Conservation (phyloP, 139 green algal species). For the Desmodesmus armatus region DNA sequence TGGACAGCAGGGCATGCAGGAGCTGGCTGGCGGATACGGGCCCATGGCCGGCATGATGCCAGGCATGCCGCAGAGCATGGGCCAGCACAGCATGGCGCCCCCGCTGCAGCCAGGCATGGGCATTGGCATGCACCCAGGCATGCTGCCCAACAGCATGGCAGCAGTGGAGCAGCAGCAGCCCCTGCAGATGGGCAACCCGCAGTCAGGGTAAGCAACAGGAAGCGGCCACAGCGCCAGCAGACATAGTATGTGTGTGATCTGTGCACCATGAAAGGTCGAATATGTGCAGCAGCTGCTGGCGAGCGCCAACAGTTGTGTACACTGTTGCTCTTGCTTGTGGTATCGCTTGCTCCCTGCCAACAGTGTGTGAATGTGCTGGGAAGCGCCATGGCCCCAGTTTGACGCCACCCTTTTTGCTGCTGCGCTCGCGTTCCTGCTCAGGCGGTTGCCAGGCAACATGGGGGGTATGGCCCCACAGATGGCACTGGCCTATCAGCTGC, state of each 20-base stretch:
- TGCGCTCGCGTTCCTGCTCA: background rate
- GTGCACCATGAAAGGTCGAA: no score
- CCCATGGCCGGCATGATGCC: background rate
- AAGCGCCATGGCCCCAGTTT: no score
- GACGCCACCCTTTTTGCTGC: no score
- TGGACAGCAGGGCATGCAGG: background rate
- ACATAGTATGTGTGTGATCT: no score
- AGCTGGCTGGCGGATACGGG: background rate
- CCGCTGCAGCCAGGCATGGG: background rate
- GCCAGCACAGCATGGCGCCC: constrained; percentile 33
- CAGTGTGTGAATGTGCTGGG: background rate
- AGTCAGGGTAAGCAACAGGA: constrained; percentile 38
- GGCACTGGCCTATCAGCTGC: constrained; percentile 45
- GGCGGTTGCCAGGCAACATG: constrained; percentile 24
- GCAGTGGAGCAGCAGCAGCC: constrained; percentile 14
- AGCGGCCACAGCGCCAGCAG: no score
- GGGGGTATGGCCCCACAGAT: constrained; percentile 39
- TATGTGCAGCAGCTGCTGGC: no score
- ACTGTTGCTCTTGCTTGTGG: no score
- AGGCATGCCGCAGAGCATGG: background rate
- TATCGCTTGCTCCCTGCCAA: no score
- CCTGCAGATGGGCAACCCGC: background rate
- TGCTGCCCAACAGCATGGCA: constrained; percentile 5
- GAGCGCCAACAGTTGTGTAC: no score
- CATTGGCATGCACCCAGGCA: constrained; percentile 1